A percentile compares a stretch with the other conserved stretches of the same genome.
Conservation (phyloP, 1,284 basidiomycete species). For the Neonothopanus nambi region DNA sequence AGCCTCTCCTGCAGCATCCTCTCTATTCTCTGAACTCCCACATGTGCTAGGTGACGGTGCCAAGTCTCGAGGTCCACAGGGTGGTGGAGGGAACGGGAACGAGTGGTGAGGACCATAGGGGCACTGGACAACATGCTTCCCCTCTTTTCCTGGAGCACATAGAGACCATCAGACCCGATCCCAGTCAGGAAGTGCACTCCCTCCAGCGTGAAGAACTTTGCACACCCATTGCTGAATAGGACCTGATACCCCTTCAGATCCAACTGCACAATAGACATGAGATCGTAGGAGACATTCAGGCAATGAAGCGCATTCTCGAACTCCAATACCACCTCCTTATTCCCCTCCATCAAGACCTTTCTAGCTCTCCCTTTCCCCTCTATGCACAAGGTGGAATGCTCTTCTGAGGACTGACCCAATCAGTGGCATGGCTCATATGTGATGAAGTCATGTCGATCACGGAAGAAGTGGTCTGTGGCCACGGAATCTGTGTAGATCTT, state of each 20-base stretch:
- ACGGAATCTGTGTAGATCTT: background rate
- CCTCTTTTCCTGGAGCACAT: background rate
- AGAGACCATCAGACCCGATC: background rate
- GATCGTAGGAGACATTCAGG: background rate
- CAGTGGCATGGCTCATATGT: background rate
- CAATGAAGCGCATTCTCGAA: conserved; percentile 7
- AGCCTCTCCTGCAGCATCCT: background rate
- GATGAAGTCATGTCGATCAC: background rate
- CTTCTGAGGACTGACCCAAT: background rate
- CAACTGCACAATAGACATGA: background rate
- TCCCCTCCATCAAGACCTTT: background rate
- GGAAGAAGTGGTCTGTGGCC: conserved; percentile 1
- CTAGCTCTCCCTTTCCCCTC: background rate
- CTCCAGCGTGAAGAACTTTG: background rate
- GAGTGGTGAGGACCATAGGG: background rate
- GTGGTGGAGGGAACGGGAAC: background rate
- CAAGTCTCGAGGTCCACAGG: background rate
- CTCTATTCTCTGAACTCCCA: background rate
- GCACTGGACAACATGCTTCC: background rate
- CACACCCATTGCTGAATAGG: background rate
- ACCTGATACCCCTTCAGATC: background rate
- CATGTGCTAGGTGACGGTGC: background rate
- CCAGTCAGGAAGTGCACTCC: conserved; percentile 1
- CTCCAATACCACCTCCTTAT: background rate
- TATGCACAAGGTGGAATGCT: background rate